phyloP scores from a whole-genome alignment of 345 rosid genomes.

The Microthlaspi erraticum region DNA sequence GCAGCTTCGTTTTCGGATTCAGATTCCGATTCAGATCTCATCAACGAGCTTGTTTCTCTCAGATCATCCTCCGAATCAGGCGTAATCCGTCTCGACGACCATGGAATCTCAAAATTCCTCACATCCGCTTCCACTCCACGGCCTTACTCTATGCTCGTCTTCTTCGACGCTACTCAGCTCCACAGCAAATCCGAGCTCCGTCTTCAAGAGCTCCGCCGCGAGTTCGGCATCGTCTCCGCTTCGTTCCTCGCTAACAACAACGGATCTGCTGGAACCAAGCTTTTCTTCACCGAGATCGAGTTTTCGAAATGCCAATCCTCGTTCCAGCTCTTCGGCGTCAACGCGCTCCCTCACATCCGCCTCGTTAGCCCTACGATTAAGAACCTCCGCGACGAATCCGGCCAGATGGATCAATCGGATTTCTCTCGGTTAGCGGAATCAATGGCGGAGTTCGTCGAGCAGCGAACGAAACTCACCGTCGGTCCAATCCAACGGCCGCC shows the following conservation, averaged over 20 bases:
- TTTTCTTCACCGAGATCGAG: slow-evolving; percentile 87
- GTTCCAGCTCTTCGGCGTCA: slow-evolving; percentile 76
- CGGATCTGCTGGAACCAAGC: slow-evolving; percentile 50
- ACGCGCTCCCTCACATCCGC: slow-evolving; percentile 92
- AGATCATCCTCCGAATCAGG: slow-evolving; percentile 69
- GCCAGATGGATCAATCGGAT: slow-evolving; percentile 74
- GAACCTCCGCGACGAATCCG: slow-evolving; percentile 67
- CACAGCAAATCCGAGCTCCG: slow-evolving; percentile 72
- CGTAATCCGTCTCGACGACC: slow-evolving; percentile 83
- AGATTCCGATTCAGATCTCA: slow-evolving; percentile 52
- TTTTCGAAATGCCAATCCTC: slow-evolving; percentile 71
- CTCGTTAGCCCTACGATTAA: slow-evolving; percentile 59
- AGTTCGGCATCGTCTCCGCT: slow-evolving; percentile 71
- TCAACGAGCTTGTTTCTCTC: slow-evolving; percentile 63
- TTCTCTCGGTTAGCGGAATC: slow-evolving; percentile 78
- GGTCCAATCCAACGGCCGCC: slow-evolving; percentile 84
- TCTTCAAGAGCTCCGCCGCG: slow-evolving; percentile 66
- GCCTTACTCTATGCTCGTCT: slow-evolving; percentile 73
- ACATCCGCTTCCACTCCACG: slow-evolving; percentile 72
- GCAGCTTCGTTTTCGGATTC: slow-evolving; percentile 24
- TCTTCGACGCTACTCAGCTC: slow-evolving; percentile 83
- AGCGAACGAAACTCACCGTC: slow-evolving; percentile 61
- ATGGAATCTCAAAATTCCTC: slow-evolving; percentile 71
- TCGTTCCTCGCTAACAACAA: slow-evolving; percentile 76
- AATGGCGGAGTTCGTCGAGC: slow-evolving; percentile 72